Base-by-base conservation (phyloP, 2,329 filamentous ascomycete species). In the Dryadomyces quercus-mongolicae region DNA sequence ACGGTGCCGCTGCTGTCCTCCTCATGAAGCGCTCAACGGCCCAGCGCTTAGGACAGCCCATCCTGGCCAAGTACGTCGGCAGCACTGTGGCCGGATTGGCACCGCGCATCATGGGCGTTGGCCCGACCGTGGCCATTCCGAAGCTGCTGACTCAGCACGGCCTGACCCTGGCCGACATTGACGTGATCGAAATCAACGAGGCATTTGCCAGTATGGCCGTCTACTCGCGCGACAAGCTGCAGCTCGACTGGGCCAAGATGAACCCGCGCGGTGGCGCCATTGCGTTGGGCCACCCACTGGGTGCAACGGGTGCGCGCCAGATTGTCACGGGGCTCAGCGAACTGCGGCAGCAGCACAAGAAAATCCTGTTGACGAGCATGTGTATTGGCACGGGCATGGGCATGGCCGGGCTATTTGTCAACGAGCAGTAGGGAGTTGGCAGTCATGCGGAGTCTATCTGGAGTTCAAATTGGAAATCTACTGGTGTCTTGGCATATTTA, bases 171-270 rank as follows among this genome's bases (percentile, higher is more conserved):
- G 80, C 85, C 56, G 93, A 97, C 63, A 80, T 93, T 58, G 93
- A 98, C 65, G 78, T 97, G 40, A 77, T 92, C 62, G 93, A 97
- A 78, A 72, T 98, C 66, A 98, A 98, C 74, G 93, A 98, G 78
- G 93, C 93, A 1, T 98, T 98, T 65, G 92, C 91, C 21, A 93
- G 87, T 52, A 97, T 97, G 93, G 91, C 89, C 1, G 91, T 96
- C 34, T 97, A 96, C 79, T 95, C 90, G 72, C 73, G 86, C 54
- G 77, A 89, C 63, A 81, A 74, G 60, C 76, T 93, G 51, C 80
- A 80, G 60, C 73, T 92, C 51, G 83, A 87, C 65, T 80, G 78
- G 69, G 69, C 77, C 63, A 92, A 90, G 80, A 80, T 93, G 77
- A 93, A 93, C 72, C 78, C 84, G 25, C 77, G 86, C 57, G 88